Evolutionary conservation across 148 eudicot genomes (phyloP), one percentile per base, ranked within the genome.

Genomic region (Fallopia convolvulus): DNA sequence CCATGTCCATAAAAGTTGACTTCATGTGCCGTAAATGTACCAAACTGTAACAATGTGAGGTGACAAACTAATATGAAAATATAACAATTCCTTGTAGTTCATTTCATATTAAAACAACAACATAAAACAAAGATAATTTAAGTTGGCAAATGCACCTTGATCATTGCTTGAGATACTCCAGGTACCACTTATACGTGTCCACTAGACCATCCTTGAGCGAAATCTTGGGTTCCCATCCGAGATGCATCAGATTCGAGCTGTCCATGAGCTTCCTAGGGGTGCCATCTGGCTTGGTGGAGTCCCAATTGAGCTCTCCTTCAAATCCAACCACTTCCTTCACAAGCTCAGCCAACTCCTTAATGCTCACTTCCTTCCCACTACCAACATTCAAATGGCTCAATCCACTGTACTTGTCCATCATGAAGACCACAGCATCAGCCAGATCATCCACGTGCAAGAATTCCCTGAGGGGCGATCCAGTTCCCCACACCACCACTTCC

Each of bases 201-300:
- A 83, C 84, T 72, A 95, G 90, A 63, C 99, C 99, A 21, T 92
- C 99, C 81, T 77, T 81, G 1, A 95, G 87, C 4, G 97, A 91
- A 73, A 95, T 72, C 84, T 92, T 92, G 0, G 99, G 91, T 23
- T 80, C 74, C 99, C 99, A 95, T 48, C 99, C 99, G 83, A 95
- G 81, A 15, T 79, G 86, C 75, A 82, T 86, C 17, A 95, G 83
- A 70, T 75, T 88, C 0, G 94, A 87, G 78, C 94, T 95, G 80
- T 95, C 99, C 97, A 95, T 92, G 39, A 95, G 92, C 92, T 95
- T 95, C 86, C 99, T 89, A 0, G 99, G 99, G 3, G 99, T 95
- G 8, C 99, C 99, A 81, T 95, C 99, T 0, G 99, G 97, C 84
- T 95, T 95, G 5, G 81, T 86, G 74, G 68, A 55, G 75, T 95